Evolutionary conservation across 2,329 filamentous ascomycete genomes (phyloP), one percentile per base, ranked within the genome.

Genomic region (Cercospora janseana): DNA sequence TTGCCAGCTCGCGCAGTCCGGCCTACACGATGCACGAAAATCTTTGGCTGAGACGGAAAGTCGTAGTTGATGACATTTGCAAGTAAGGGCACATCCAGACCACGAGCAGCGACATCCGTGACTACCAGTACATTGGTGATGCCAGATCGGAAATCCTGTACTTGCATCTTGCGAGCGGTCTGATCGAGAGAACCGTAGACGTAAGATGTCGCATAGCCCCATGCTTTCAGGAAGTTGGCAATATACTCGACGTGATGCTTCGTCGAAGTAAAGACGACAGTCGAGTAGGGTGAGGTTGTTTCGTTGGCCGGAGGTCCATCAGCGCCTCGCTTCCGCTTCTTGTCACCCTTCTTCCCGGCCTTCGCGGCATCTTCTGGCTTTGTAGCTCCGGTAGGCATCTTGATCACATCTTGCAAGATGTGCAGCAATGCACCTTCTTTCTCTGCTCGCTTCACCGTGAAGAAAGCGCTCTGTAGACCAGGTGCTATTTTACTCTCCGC

Each of bases 41-140:
- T 84, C 72, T 98, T 98, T 15, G 93, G 89, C 64, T 97, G 93
- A 1, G 92, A 87, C 3, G 93, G 92, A 58, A 98, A 98, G 66
- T 97, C 92, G 70, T 95, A 98, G 75, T 98, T 97, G 75, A 98
- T 92, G 52, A 98, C 93, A 66, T 98, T 97, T 49, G 89, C 91
- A 27, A 98, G 78, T 38, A 96, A 81, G 0, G 93, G 93, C 60
- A 98, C 95, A 81, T 98, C 93, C 55, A 98, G 94, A 82, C 93
- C 92, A 76, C 93, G 81, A 16, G 93, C 93, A 10, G 93, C 93
- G 46, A 98, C 90, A 67, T 98, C 93, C 1, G 93, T 98, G 35
- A 97, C 92, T 2, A 98, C 91, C 6, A 98, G 74, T 40, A 98
- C 90, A 60, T 95, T 92, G 0, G 88, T 87, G 57, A 86, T 80